These are phyloP conservation scores for Colletotrichum musae DNA, from an alignment of 2,329 filamentous ascomycete species.

Conservation along the genomic window DNA sequence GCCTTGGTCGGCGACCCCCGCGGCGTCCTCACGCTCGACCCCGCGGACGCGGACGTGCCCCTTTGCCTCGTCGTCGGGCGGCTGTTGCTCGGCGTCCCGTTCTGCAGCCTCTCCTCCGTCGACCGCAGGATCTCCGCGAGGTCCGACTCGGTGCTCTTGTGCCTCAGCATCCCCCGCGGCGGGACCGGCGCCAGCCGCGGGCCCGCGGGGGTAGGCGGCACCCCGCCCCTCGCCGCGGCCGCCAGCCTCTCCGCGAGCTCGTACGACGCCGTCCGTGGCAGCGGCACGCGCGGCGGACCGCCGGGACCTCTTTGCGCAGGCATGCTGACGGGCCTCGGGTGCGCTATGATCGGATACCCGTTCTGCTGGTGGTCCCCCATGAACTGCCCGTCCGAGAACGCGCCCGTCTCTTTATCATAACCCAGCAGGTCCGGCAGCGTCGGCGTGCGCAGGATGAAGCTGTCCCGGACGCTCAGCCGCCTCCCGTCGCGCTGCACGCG, in stretches of 20 bases:
- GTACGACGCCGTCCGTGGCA: conserved; percentile 39
- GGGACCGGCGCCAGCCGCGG: conserved; percentile 40
- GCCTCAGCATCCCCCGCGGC: conserved; percentile 43
- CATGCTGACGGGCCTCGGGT: conserved; percentile 34
- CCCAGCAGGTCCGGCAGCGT: conserved; percentile 53
- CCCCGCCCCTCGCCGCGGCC: conserved; percentile 40
- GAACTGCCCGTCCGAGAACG: conserved; percentile 36
- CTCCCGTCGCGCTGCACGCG: conserved; percentile 52
- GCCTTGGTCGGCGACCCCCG: conserved; percentile 25
- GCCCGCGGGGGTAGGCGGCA: conserved; percentile 36
- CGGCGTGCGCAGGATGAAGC: conserved; percentile 49
- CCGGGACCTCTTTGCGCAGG: neutral
- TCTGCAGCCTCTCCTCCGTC: conserved; percentile 66
- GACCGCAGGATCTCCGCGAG: conserved; percentile 66
- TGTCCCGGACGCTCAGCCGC: conserved; percentile 50
- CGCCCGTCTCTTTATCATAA: conserved; percentile 44
- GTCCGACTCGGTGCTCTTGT: conserved; percentile 61
- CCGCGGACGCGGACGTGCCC: conserved; percentile 46
- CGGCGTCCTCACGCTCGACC: conserved; percentile 36
- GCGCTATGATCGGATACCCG: conserved; percentile 18
- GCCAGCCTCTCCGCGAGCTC: conserved; percentile 41
- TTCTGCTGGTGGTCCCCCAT: conserved; percentile 23
- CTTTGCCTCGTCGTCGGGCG: conserved; percentile 46
- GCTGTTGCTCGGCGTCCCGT: conserved; percentile 53
- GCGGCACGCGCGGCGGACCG: conserved; percentile 25